Evolutionary conservation across 2,329 filamentous ascomycete genomes (phyloP).

Genomic region (Aphanoascus verrucosus): DNA sequence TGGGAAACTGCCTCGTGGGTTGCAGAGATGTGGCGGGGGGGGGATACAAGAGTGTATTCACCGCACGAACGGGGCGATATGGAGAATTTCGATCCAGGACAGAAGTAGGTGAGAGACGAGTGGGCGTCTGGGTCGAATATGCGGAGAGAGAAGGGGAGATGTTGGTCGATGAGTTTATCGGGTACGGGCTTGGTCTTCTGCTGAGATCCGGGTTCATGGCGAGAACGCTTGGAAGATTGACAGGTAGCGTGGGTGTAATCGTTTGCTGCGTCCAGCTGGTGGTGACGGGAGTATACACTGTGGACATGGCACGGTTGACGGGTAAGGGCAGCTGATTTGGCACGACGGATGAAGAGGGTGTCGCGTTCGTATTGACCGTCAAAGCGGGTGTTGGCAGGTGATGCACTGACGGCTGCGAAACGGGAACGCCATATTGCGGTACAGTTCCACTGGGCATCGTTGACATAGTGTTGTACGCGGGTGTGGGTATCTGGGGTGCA

Average conservation of each 20-base stretch:
- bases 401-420: constrained; percentile 28
- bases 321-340: constrained; percentile 10
- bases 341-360: constrained; percentile 11
- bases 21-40: constrained; percentile 71
- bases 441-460: constrained; percentile 28
- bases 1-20: constrained; percentile 53
- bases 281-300: constrained; percentile 54
- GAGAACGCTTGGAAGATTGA: constrained; percentile 24
- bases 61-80: constrained; percentile 79
- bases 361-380: constrained; percentile 47
- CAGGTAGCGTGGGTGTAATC: constrained; percentile 16
- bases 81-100: constrained; percentile 85
- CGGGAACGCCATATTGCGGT: constrained; percentile 24
- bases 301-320: constrained; percentile 55
- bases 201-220: constrained; percentile 27
- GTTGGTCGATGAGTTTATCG: constrained; percentile 41
- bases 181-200: constrained; percentile 43
- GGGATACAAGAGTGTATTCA: constrained; percentile 83
- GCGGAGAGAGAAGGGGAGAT: constrained; percentile 61
- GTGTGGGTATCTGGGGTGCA: constrained; percentile 18
- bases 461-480: constrained; percentile 30
- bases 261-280: constrained; percentile 41
- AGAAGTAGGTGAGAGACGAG: constrained; percentile 72
- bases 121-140: constrained; percentile 48
- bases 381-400: constrained; percentile 62